A percentile compares a stretch with the other conserved stretches of the same genome.
These are phyloP conservation scores for Oidium heveae DNA, from an alignment of 2,329 filamentous ascomycete genomes.

Conservation along the genomic window DNA sequence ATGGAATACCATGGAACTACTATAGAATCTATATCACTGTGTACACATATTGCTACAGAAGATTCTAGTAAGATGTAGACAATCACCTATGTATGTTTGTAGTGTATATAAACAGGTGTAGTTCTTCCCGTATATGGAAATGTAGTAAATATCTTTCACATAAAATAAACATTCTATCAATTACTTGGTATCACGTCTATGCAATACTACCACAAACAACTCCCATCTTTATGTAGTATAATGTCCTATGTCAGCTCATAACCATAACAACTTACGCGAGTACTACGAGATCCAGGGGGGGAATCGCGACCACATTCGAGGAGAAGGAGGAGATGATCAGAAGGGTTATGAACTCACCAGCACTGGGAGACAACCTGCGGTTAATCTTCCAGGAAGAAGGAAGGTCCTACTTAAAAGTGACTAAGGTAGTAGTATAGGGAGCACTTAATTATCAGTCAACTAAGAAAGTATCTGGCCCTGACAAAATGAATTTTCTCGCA, in stretches of 20 bases:
- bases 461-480: neutral
- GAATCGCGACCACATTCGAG: neutral
- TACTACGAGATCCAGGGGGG: neutral
- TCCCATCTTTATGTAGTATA: neutral
- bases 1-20: neutral
- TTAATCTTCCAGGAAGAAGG: neutral
- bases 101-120: neutral
- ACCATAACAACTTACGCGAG: neutral
- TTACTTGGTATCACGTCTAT: no score
- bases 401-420: neutral
- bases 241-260: neutral
- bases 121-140: neutral
- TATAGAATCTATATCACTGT: neutral
- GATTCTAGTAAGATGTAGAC: no score
- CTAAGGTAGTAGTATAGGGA: neutral
- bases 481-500: neutral
- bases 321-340: neutral
- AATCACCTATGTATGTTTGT: neutral
- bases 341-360: neutral
- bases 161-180: neutral
- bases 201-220: neutral
- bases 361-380: no score
- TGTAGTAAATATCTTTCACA: neutral
- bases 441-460: neutral
- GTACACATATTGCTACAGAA: neutral